These are phyloP conservation scores for Entonaema liquescens DNA, from an alignment of 495 filamentous ascomycete species.

Conservation along the genomic window DNA sequence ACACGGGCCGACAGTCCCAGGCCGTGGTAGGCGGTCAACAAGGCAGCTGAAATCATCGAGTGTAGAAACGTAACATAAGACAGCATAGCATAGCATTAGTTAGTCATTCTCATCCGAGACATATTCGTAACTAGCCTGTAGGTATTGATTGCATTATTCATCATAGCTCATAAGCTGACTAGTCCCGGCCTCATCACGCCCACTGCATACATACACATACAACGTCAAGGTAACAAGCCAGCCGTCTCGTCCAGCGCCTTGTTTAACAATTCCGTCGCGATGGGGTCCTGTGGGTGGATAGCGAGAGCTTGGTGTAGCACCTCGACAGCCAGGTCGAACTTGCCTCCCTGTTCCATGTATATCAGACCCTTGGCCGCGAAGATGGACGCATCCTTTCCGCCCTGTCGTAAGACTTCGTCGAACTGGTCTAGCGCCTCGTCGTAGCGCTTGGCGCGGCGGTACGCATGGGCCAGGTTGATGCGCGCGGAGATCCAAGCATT, in stretches of 20 bases:
- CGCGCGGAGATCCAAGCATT: constrained; percentile 87
- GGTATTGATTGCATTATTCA: neutral
- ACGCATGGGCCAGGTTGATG: constrained; percentile 88
- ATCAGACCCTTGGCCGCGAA: constrained; percentile 79
- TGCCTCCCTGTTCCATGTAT: constrained; percentile 68
- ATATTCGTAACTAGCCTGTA: neutral
- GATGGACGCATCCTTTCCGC: constrained; percentile 75
- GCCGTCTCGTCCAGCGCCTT: constrained; percentile 77
- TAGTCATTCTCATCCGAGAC: neutral
- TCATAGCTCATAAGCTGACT: constrained; percentile 16
- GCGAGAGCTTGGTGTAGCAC: constrained; percentile 77
- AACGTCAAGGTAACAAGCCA: constrained; percentile 20
- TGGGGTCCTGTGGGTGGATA: constrained; percentile 72
- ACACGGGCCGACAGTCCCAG: neutral
- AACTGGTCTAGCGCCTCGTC: constrained; percentile 80
- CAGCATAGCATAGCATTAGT: neutral
- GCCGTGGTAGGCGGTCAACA: neutral
- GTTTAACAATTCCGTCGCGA: constrained; percentile 77
- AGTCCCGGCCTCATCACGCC: neutral
- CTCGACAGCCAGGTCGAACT: constrained; percentile 72
- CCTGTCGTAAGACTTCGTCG: constrained; percentile 79
- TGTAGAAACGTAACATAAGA: neutral
- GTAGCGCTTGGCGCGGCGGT: constrained; percentile 74
- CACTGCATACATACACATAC: neutral
- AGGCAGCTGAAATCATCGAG: neutral